Percentiles rank a stretch among this genome's conserved stretches.
phyloP scores from a whole-genome alignment of 202 grass and related monocot species.

The Zoysia matrella region DNA sequence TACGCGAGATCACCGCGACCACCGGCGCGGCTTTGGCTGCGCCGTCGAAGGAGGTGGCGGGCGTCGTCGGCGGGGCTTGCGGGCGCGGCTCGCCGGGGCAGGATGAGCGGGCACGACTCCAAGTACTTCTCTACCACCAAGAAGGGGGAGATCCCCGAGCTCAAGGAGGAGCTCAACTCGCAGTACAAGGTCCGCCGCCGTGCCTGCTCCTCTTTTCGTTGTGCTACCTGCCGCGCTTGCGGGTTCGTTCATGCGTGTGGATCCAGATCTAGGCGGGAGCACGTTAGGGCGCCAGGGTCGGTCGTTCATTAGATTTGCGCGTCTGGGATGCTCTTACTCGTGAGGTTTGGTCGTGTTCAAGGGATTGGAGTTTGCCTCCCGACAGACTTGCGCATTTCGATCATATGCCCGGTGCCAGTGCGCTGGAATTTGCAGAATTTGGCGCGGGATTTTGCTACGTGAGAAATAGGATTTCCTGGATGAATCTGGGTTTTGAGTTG shows the following conservation, averaged over 20 bases:
- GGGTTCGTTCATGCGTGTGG: constrained; percentile 18
- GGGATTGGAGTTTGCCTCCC: constrained; percentile 18
- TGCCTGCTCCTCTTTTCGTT: background rate
- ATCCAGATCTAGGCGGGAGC: constrained; percentile 52
- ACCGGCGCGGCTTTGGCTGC: constrained; percentile 16
- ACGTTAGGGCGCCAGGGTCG: constrained; percentile 8
- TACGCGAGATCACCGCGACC: constrained; percentile 43
- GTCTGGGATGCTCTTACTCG: background rate
- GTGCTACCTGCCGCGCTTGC: background rate
- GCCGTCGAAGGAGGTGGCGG: constrained; percentile 25
- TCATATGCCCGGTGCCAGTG: background rate
- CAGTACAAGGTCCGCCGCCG: constrained; percentile 84
- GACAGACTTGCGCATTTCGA: constrained; percentile 26
- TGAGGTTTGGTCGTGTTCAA: constrained; percentile 24
- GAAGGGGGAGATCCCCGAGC: constrained; percentile 99
- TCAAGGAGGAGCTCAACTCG: constrained; percentile 99
- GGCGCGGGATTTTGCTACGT: background rate
- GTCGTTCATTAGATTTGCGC: constrained; percentile 42
- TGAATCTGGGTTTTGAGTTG: constrained; percentile 8
- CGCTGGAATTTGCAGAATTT: constrained; percentile 29
- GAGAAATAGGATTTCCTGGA: background rate
- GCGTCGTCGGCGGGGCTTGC: constrained; percentile 34
- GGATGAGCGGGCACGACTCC: constrained; percentile 98
- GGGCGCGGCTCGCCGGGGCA: constrained; percentile 40
- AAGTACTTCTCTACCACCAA: constrained; percentile 99